These are phyloP conservation scores for Neurospora sp. DNA, from an alignment of 2,329 filamentous ascomycete species.

Conservation along the genomic window DNA sequence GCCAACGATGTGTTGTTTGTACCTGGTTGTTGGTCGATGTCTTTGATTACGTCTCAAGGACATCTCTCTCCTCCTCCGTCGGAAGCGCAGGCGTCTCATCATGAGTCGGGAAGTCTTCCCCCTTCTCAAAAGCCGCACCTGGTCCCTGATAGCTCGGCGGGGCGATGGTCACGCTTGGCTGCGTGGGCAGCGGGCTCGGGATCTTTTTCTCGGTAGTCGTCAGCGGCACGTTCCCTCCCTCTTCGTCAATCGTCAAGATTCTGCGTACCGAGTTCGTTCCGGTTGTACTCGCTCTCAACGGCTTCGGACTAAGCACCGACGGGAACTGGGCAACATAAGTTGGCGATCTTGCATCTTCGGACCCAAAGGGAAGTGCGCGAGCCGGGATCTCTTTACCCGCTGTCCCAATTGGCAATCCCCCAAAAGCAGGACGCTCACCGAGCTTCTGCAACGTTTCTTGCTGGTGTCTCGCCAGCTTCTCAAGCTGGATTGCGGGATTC, in stretches of 20 bases:
- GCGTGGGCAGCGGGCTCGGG: slow-evolving; percentile 3
- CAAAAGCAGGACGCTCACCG: slow-evolving; percentile 22
- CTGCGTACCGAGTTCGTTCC: slow-evolving; percentile 19
- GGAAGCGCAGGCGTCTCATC: slow-evolving; percentile 29
- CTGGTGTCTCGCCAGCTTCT: slow-evolving; percentile 59
- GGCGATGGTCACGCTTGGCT: slow-evolving; percentile 20
- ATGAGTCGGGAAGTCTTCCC: slow-evolving; percentile 28
- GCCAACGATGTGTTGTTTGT: neutral
- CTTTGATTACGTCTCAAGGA: slow-evolving; percentile 27
- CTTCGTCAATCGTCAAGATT: slow-evolving; percentile 16
- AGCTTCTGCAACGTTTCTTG: slow-evolving; percentile 48
- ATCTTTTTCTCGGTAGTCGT: slow-evolving; percentile 3
- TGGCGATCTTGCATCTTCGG: slow-evolving; percentile 35
- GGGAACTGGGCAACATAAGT: slow-evolving; percentile 33
- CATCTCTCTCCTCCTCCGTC: slow-evolving; percentile 31
- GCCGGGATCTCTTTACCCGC: slow-evolving; percentile 32
- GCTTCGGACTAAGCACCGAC: slow-evolving; percentile 27
- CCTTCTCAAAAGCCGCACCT: slow-evolving; percentile 41
- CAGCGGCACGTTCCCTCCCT: slow-evolving; percentile 1
- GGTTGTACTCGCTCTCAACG: slow-evolving; percentile 20
- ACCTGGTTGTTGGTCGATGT: neutral
- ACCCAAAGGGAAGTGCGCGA: slow-evolving; percentile 42
- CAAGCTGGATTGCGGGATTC: slow-evolving; percentile 61
- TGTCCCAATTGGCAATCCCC: slow-evolving; percentile 9
- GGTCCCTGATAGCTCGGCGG: slow-evolving; percentile 41